A percentile compares a stretch with the other conserved stretches of the same genome.
These are phyloP conservation scores for Entamoeba moshkovskii DNA, from an alignment of 208 protist genomes.

Conservation along the genomic window DNA sequence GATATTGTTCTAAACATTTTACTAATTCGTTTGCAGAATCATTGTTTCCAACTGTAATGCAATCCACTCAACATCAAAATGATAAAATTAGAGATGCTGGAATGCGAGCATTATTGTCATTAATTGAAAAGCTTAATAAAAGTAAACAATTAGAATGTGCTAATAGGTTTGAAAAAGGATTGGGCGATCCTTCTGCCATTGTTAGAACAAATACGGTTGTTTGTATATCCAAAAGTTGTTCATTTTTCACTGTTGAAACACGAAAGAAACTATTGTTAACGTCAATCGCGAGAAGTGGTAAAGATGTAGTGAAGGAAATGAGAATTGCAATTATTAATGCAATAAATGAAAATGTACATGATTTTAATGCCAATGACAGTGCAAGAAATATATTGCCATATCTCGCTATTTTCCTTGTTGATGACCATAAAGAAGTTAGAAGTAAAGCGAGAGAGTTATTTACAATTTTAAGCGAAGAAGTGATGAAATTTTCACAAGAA, in stretches of 20 bases:
- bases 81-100: not conserved
- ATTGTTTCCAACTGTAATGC: not conserved
- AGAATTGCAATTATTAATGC: not conserved
- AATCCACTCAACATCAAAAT: not conserved
- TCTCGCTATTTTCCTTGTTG: not conserved
- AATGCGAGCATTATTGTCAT: not conserved
- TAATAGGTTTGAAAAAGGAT: not conserved
- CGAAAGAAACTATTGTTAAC: not conserved
- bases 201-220: not conserved
- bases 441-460: not conserved
- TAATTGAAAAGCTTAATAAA: not conserved
- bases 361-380: not conserved
- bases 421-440: not conserved
- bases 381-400: not conserved
- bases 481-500: not conserved
- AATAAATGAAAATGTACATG: not conserved
- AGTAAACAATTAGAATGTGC: not conserved
- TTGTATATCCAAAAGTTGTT: not conserved
- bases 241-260: not conserved
- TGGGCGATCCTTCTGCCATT: not conserved
- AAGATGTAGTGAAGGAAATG: not conserved
- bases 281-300: not conserved
- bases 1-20: not conserved
- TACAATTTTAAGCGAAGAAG: not conserved
- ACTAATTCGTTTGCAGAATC: not conserved